Base-by-base conservation (phyloP, 805 yeast species). In the Blastobotrys muscicola region DNA sequence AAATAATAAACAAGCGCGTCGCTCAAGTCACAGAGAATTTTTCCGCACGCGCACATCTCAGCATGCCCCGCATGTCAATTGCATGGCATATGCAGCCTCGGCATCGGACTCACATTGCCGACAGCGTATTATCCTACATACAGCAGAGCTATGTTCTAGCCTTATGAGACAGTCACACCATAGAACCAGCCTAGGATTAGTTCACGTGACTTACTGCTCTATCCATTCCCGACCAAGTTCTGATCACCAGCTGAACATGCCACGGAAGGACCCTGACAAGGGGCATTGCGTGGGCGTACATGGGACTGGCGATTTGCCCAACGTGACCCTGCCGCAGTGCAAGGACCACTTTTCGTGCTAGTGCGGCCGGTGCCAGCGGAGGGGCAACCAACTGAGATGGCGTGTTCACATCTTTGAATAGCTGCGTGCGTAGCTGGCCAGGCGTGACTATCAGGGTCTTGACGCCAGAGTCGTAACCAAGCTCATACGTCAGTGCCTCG, bases 381-480 rank as follows among this genome's bases (percentile, higher is more conserved):
- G 97, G 97, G 0, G 97, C 97, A 6, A 89, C 59, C 3, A 81
- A 50, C 2, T 70, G 65, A 8, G 84, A 78, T 0, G 97, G 96
- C 0, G 95, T 82, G 29, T 62, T 48, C 4, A 90, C 84, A 1
- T 80, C 78, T 12, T 67, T 66, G 59, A 90, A 90, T 85, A 90
- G 73, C 2, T 59, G 54, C 0, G 97, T 86, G 39, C 70, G 73
- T 49, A 90, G 60, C 58, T 90, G 97, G 0, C 97, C 97, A 0
- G 96, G 94, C 51, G 92, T 80, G 0, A 90, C 70, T 31, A 90
- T 66, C 44, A 90, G 64, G 0, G 94, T 81, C 51, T 79, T 79
- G 31, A 70, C 56, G 3, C 53, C 50, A 9, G 43, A 5, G 34
- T 44, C 33, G 33, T 43, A 39, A 20, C 23, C 39, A 26, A 83